Conservation (phyloP, 805 yeast species). For the Torulaspora microellipsoides region DNA sequence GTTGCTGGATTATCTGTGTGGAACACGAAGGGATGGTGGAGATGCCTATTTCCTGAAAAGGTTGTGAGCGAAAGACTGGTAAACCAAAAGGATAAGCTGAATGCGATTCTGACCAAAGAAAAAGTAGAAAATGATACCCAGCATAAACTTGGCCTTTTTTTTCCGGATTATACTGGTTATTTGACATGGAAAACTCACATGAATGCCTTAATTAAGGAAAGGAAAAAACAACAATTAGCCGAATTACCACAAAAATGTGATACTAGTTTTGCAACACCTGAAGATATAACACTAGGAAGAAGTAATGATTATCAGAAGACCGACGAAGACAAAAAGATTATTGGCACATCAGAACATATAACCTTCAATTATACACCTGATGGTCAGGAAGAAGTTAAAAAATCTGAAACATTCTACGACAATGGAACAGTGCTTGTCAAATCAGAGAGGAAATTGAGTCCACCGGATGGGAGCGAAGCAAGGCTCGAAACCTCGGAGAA, state of each 20-base stretch:
- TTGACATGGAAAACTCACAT: conserved; percentile 64
- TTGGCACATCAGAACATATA: conserved; percentile 39
- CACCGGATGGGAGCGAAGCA: conserved; percentile 38
- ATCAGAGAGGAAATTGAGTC: conserved; percentile 37
- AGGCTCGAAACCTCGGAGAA: conserved; percentile 30
- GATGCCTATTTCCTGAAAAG: conserved; percentile 74
- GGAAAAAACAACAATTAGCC: conserved; percentile 25
- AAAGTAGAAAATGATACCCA: conserved; percentile 45
- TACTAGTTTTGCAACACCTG: conserved; percentile 20
- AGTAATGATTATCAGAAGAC: neutral
- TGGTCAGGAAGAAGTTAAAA: conserved; percentile 43
- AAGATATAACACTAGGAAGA: conserved; percentile 25
- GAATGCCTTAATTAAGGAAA: conserved; percentile 41
- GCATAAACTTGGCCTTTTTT: conserved; percentile 54
- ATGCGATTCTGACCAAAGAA: conserved; percentile 48
- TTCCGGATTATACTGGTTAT: conserved; percentile 58
- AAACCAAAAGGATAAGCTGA: conserved; percentile 22
- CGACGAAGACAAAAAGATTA: conserved; percentile 24
- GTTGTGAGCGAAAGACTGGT: conserved; percentile 35
- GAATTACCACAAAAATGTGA: neutral
- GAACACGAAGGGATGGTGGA: conserved; percentile 85
- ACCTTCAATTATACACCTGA: conserved; percentile 38
- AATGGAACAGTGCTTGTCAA: conserved; percentile 42
- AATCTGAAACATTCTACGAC: conserved; percentile 35
- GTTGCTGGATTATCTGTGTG: conserved; percentile 70